Base-by-base conservation (phyloP, 805 yeast genomes). In the Teunomyces lycoperdinae region DNA sequence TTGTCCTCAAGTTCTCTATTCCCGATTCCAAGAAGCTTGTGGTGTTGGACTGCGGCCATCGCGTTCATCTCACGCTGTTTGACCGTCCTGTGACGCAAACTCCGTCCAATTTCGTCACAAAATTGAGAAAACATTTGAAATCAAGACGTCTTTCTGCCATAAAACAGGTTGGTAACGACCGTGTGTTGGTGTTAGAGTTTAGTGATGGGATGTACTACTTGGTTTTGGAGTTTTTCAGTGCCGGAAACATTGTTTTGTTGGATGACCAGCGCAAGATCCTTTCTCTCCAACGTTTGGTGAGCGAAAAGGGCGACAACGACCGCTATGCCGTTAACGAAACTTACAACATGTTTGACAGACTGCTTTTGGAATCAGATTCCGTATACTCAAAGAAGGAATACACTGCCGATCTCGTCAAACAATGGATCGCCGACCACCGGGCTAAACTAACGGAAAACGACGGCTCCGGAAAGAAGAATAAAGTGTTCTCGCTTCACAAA, bases 221-320 rank as follows among this genome's bases (percentile, higher is more conserved):
- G 53, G 96, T 89, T 0, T 66, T 92, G 45, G 99, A 92, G 65
- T 92, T 92, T 59, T 92, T 91, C 70, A 87, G 97, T 61, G 97
- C 97, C 2, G 99, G 99, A 26, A 92, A 92, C 61, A 80, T 92
- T 46, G 71, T 92, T 14, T 72, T 92, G 16, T 72, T 92, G 51
- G 95, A 92, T 63, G 76, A 80, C 27, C 77, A 84, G 16, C 65
- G 74, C 50, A 83, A 79, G 56, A 89, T 91, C 44, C 56, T 90
- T 58, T 74, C 92, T 0, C 68, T 90, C 27, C 91, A 87, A 61
- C 80, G 97, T 66, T 70, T 85, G 17, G 97, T 89, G 8, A 80
- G 80, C 30, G 95, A 87, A 46, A 80, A 83, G 58, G 87, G 79
- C 32, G 81, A 80, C 53, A 79, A 79, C 46, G 82, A 73, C 39